Conservation (phyloP, 768 basidiomycete species). For the Hygrocybe punicea region DNA sequence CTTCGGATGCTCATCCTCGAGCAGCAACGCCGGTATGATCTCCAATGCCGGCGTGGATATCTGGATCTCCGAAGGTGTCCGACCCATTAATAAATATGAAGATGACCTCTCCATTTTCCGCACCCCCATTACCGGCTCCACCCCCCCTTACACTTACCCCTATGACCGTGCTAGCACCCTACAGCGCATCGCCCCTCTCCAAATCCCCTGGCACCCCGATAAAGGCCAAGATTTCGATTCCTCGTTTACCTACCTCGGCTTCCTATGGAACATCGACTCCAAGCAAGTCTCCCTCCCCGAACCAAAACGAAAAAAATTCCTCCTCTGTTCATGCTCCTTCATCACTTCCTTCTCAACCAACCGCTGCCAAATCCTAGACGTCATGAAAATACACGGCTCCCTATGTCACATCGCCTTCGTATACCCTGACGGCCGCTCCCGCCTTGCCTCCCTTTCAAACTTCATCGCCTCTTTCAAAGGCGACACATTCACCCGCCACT, state of each 20-base stretch:
- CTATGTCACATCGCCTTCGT: constrained; percentile 29
- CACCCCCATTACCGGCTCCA: background rate
- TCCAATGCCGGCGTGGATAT: no score
- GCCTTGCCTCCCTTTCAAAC: constrained; percentile 25
- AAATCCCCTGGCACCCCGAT: no score
- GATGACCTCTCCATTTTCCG: constrained; percentile 29
- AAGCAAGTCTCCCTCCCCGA: no score
- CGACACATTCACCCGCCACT: constrained; percentile 10
- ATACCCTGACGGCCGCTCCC: constrained; percentile 18
- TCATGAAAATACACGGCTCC: constrained; percentile 27
- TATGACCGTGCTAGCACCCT: background rate
- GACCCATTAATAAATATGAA: no score
- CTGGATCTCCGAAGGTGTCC: no score
- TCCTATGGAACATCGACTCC: no score
- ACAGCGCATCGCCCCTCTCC: constrained; percentile 12
- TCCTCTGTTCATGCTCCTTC: constrained; percentile 13
- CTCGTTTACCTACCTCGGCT: no score
- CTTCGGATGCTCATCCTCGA: no score
- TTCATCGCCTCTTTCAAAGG: constrained; percentile 24
- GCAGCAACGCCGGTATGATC: no score
- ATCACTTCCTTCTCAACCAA: constrained; percentile 2
- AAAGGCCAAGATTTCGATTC: no score
- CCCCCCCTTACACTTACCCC: background rate
- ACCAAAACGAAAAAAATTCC: no score
- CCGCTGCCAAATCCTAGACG: background rate